phyloP scores from a whole-genome alignment of 2,329 filamentous ascomycete species.

The Fusarium liriodendri region DNA sequence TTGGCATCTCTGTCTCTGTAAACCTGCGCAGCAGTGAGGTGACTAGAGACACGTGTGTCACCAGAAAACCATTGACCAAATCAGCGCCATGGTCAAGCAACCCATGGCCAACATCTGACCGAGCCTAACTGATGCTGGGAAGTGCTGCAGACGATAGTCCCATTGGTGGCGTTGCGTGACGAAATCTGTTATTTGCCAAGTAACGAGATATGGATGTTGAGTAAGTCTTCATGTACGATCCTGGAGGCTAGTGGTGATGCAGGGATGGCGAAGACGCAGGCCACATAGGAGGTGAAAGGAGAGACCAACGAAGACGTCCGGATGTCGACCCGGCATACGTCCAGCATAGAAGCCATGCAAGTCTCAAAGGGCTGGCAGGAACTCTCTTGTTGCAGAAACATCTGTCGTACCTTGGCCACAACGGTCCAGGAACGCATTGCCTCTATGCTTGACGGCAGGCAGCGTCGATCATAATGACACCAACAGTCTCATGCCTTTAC shows the following conservation, averaged over 20 bases:
- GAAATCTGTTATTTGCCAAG: constrained; percentile 22
- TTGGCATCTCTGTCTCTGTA: background rate
- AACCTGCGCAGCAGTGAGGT: constrained; percentile 7
- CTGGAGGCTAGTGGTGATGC: constrained; percentile 14
- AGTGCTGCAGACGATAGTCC: constrained; percentile 28
- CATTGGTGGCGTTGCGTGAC: constrained; percentile 29
- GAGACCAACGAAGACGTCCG: constrained; percentile 7
- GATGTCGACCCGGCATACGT: constrained; percentile 10
- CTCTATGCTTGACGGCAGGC: background rate
- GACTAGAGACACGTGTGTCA: constrained; percentile 26
- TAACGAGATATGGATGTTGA: constrained; percentile 1
- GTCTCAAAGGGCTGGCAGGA: constrained; percentile 9
- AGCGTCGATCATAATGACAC: background rate
- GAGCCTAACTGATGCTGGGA: constrained; percentile 35
- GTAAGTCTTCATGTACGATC: constrained; percentile 6
- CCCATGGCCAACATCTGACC: constrained; percentile 14
- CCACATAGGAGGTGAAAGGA: constrained; percentile 8
- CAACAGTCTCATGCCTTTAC: background rate
- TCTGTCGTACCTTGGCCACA: background rate
- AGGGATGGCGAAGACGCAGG: constrained; percentile 12
- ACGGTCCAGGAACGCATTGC: background rate
- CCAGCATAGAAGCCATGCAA: constrained; percentile 2
- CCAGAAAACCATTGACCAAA: constrained; percentile 13
- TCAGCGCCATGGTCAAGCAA: constrained; percentile 16
- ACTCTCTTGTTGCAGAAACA: constrained; percentile 1